Evolutionary conservation across 139 green algal species (phyloP), one percentile per base, ranked within the genome.

Genomic region (Zygnema cylindricum): DNA sequence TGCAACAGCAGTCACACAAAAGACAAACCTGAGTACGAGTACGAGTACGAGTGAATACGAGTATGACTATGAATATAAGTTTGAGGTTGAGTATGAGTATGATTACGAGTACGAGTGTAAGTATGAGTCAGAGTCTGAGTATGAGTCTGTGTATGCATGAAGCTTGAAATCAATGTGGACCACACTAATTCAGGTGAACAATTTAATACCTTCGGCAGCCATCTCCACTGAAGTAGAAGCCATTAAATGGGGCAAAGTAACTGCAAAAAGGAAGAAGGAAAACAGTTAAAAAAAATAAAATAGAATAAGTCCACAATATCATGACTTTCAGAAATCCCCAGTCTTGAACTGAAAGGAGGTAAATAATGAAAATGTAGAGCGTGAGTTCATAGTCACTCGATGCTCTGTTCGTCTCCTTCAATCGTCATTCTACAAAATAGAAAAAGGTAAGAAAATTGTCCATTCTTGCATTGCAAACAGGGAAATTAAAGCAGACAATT

Each of bases 171-270:
- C 1, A n/a, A n/a, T n/a, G n/a, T n/a, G n/a, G n/a, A n/a, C 75
- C 2, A 39, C 75, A 81, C 23, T 1, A 1, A n/a, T 73, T 39
- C 30, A 25, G 57, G 57, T 25, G 57, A 30, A 30, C 30, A 30
- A 25, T 16, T 40, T 23, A 35, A 81, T 30, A 89, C 84, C 84
- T 87, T 0, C 85, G 30, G 78, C 32, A 94, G 91, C 95, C 95
- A 84, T 97, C 95, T 0, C 95, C 95, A 0, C 94, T 92, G 91
- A 97, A 96, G 93, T 96, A 97, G 93, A 95, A 96, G 23, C 94
- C 95, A 92, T 95, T 95, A 93, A 96, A 98, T 33, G 94, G 90
- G 22, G 82, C 85, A 89, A 99, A 99, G 94, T 99, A 99, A 71
- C n/a, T n/a, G n/a, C n/a, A n/a, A n/a, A n/a, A 73, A 73, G 30